phyloP scores from a whole-genome alignment of 2,329 filamentous ascomycete genomes.

The Alternaria arborescens region DNA sequence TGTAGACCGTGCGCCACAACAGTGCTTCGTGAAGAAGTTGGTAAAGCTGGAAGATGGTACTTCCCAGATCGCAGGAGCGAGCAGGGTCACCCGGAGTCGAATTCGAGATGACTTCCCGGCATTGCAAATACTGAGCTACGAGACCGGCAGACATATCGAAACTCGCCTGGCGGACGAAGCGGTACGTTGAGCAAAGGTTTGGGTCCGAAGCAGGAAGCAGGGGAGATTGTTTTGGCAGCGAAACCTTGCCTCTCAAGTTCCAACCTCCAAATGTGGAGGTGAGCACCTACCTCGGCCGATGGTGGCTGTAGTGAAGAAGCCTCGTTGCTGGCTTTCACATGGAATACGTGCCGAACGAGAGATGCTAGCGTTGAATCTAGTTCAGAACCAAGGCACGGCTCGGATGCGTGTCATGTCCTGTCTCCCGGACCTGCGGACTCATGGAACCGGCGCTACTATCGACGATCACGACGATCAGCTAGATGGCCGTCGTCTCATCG shows the following conservation, averaged over 20 bases:
- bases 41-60: neutral
- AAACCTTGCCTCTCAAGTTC: neutral
- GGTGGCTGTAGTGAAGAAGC: neutral
- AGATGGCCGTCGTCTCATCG: neutral
- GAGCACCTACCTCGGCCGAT: neutral
- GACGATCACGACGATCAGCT: neutral
- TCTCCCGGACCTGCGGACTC: constrained; percentile 1
- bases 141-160: neutral
- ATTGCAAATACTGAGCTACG: constrained; percentile 11
- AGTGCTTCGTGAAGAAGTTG: neutral
- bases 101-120: constrained; percentile 13
- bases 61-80: neutral
- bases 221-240: neutral
- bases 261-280: neutral
- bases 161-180: neutral
- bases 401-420: constrained; percentile 4
- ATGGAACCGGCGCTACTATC: neutral
- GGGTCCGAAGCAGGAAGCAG: neutral
- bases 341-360: neutral
- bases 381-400: neutral
- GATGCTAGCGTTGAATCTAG: neutral
- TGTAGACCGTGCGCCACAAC: neutral
- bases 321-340: neutral
- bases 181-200: neutral
- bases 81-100: neutral